Conservation (phyloP, 805 yeast genomes). For the Naumovozyma castellii region DNA sequence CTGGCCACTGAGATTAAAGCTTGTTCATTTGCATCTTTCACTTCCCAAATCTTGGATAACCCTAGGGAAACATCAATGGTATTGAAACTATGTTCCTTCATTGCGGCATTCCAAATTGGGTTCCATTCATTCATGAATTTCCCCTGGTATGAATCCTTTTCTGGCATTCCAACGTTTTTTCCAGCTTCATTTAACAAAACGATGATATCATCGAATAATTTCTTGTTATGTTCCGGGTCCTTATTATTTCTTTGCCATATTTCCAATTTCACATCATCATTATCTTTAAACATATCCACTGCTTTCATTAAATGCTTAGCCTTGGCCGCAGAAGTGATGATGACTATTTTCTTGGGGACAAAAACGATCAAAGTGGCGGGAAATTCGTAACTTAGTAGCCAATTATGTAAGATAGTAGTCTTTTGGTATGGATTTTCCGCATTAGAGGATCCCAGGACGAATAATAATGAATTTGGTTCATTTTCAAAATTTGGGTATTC, state of each 20-base stretch:
- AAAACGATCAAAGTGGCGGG: constrained; percentile 78
- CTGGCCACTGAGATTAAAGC: constrained; percentile 58
- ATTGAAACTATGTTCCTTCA: constrained; percentile 33
- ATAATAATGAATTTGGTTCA: constrained; percentile 41
- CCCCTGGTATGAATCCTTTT: constrained; percentile 73
- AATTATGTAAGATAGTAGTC: constrained; percentile 75
- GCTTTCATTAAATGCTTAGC: constrained; percentile 55
- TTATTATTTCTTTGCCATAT: constrained; percentile 68
- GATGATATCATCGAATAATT: constrained; percentile 49
- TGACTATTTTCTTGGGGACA: constrained; percentile 45
- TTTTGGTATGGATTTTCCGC: constrained; percentile 86
- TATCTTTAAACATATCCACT: constrained; percentile 33
- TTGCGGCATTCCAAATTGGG: constrained; percentile 32
- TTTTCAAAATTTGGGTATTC: constrained; percentile 22
- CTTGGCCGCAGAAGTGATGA: constrained; percentile 77
- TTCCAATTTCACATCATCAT: constrained; percentile 42
- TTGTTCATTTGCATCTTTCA: constrained; percentile 74
- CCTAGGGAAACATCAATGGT: constrained; percentile 44
- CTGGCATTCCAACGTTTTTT: constrained; percentile 53
- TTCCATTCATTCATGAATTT: constrained; percentile 80
- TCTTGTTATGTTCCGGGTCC: constrained; percentile 66
- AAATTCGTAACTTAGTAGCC: constrained; percentile 92
- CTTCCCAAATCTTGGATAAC: constrained; percentile 51
- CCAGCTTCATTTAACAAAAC: constrained; percentile 37
- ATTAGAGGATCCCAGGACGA: constrained; percentile 76